Conservation (phyloP, 805 yeast species). For the Isabelozyma rhagii region DNA sequence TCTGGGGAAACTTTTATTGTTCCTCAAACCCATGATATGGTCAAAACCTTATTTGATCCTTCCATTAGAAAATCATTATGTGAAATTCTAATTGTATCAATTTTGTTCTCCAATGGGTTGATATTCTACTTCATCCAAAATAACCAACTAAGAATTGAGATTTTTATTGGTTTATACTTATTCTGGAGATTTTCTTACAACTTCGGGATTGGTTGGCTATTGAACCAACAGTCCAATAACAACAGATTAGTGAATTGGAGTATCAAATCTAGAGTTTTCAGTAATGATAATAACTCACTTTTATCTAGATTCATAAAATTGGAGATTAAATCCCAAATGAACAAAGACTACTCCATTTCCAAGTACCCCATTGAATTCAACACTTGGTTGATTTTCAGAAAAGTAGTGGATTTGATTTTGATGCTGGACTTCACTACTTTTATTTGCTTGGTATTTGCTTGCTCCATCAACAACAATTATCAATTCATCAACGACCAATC, state of each 20-base stretch:
- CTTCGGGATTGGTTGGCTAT: constrained; percentile 71
- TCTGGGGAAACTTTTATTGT: constrained; percentile 43
- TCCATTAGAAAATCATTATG: constrained; percentile 62
- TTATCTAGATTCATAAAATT: constrained; percentile 36
- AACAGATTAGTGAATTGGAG: constrained; percentile 54
- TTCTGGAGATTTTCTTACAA: constrained; percentile 79
- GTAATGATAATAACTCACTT: constrained; percentile 22
- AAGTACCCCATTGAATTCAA: constrained; percentile 68
- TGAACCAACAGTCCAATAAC: constrained; percentile 63
- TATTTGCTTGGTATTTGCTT: constrained; percentile 57
- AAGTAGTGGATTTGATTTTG: constrained; percentile 73
- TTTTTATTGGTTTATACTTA: constrained; percentile 55
- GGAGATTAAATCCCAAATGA: constrained; percentile 40
- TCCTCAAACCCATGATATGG: constrained; percentile 80
- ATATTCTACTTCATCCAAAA: constrained; percentile 27
- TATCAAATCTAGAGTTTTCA: constrained; percentile 24
- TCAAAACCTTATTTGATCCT: constrained; percentile 76
- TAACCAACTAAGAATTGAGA: constrained; percentile 20
- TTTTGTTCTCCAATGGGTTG: constrained; percentile 26
- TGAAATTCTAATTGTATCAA: constrained; percentile 56
- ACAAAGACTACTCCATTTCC: constrained; percentile 23
- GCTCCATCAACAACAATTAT: constrained; percentile 35
- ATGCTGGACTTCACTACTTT: constrained; percentile 84
- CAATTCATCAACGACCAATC: constrained; percentile 41
- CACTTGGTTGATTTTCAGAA: constrained; percentile 78